phyloP scores from a whole-genome alignment of 164 flowering plant species.

The Santalum album region DNA sequence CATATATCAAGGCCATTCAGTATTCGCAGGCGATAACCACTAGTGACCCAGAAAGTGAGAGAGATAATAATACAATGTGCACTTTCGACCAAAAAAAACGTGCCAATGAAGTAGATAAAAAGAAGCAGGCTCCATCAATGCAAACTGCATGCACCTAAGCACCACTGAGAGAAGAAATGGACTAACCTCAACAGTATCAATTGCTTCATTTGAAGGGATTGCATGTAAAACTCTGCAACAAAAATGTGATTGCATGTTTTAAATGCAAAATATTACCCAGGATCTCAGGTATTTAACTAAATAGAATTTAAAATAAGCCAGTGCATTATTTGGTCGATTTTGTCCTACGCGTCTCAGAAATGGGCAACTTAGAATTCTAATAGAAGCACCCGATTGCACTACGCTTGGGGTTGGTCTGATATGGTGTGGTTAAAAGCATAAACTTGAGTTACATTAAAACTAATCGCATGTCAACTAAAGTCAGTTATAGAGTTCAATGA shows the following conservation, averaged over 20 bases:
- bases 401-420: no score
- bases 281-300: not conserved
- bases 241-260: not conserved
- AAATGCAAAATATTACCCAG: not conserved
- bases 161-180: not conserved
- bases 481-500: no score
- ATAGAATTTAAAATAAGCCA: not conserved
- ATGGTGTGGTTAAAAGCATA: no score
- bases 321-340: no score
- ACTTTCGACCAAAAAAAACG: no score
- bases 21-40: not conserved
- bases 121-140: no score
- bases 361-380: not conserved
- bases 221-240: slow-evolving; percentile 77
- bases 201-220: slow-evolving; percentile 92
- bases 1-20: not conserved
- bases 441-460: no score
- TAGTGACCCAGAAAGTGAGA: not conserved
- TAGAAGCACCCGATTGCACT: not conserved
- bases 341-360: not conserved
- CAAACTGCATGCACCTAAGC: no score
- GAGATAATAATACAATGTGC: not conserved
- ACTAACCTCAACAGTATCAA: slow-evolving; percentile 96
- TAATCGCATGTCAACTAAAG: no score
- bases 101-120: no score